Base-by-base conservation (phyloP, 2,329 filamentous ascomycete species). In the Aspergillus tubingensis region DNA sequence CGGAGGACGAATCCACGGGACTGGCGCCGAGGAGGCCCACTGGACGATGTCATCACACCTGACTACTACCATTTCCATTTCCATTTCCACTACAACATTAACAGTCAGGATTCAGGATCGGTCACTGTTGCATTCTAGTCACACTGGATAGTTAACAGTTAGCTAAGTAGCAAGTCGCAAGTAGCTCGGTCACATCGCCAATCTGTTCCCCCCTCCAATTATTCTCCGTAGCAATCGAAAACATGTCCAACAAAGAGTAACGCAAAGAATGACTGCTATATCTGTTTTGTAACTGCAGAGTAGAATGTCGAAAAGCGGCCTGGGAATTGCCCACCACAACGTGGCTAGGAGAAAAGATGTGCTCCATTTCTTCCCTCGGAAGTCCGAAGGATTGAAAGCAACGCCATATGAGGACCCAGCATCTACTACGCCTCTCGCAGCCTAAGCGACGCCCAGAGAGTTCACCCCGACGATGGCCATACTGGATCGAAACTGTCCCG, bases 1-100 rank as follows among this genome's bases (percentile, higher is more conserved):
- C 54, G 47, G 63, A 57, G 58, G 43, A 17, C 56, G 32, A 59
- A 60, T 59, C 63, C 63, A 65, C 63, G 63, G 63, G 61, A 65
- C 59, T 49, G 25, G 5, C 27, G 19, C 27, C 23, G 47, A 30
- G 47, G 47, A 30, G 47, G 15, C 25, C 47, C 47, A 50, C 47
- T 50, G 47, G 41, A 50, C 47, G 47, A 50, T 50, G 47, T 30
- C 52, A 54, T 54, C 51, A 30, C 53, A 55, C 41, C 52, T 30
- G 38, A 39, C 27, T 27, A 27, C 25, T 8, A 27, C 25, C 25
- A n/a, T n/a, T 27, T 3, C 25, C 25, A 27, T 8, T 27, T 1
- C 3, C 25, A 27, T 27, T 36, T 3, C 15, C 41, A 44, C 41
- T 44, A 44, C 41, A 8, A 43, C n/a, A 32, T 32, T 2, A 27